Percentiles rank a stretch among this genome's conserved stretches.
Evolutionary conservation across 305 asterid genomes (phyloP).

Genomic region (Ajuga reptans): DNA sequence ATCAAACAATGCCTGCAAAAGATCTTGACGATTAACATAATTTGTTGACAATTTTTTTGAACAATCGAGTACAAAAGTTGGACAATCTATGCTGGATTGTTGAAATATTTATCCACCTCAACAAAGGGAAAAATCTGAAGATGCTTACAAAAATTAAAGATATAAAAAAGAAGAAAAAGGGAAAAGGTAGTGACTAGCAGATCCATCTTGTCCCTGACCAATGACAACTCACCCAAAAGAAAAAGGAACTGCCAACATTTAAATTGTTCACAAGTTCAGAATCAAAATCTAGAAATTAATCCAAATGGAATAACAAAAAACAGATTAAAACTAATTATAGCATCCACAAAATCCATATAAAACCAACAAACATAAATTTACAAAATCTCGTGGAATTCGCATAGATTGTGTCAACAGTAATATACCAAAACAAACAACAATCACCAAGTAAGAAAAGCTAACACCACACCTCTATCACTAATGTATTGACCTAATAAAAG

Average conservation of each 20-base stretch:
- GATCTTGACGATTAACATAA: slow-evolving; percentile 9
- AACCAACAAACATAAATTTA: neutral
- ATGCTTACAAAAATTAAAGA: slow-evolving; percentile 26
- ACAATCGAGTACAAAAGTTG: slow-evolving; percentile 21
- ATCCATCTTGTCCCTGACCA: slow-evolving; percentile 50
- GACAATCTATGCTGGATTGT: slow-evolving; percentile 17
- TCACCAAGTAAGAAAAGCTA: slow-evolving; percentile 6
- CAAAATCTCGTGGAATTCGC: neutral
- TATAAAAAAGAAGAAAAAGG: slow-evolving; percentile 25
- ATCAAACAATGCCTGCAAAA: slow-evolving; percentile 32
- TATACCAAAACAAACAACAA: neutral
- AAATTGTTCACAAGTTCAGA: slow-evolving; percentile 29
- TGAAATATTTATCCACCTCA: neutral
- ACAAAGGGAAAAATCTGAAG: slow-evolving; percentile 27
- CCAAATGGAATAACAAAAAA: neutral
- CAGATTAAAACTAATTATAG: neutral
- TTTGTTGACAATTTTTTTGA: neutral
- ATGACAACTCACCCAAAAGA: slow-evolving; percentile 47
- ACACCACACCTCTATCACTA: slow-evolving; percentile 6
- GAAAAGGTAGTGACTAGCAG: slow-evolving; percentile 34
- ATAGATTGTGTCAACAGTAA: neutral
- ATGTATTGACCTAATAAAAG: neutral
- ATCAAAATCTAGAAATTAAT: slow-evolving; percentile 18
- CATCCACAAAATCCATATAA: slow-evolving; percentile 14
- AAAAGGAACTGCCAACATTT: slow-evolving; percentile 31